Evolutionary conservation across 148 eudicot species (phyloP), one percentile per base, ranked within the genome.

Genomic region (Salicornia ramosissima): DNA sequence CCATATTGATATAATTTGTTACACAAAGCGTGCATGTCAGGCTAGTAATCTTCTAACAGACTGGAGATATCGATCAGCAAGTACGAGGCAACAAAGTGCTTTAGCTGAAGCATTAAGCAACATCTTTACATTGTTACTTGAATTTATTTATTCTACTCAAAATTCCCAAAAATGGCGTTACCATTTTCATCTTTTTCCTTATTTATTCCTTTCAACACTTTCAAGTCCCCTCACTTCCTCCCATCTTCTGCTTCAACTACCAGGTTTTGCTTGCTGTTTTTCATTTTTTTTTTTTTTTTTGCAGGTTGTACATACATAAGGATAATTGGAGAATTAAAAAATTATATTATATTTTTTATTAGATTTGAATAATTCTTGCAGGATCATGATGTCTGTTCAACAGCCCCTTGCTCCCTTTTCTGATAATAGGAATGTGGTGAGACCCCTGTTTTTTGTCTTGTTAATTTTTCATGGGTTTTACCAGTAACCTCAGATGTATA

Each of bases 391-490:
- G 21, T 71, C 60, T 53, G 56, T 53, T 28, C 34, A 75, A 62
- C 69, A 63, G 1, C 47, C 69, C 30, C 31, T 67, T 60, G 11
- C 72, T 9, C 70, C 73, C 6, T 59, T 75, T 21, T 61, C 61
- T 62, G 65, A 47, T 68, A 61, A 75, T 67, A 60, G 11, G 15
- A 60, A 55, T 16, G 67, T 79, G 24, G 82, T 79, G 12, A 49
- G 64, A 58, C 57, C 28, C 22, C 24, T 59, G 33, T 51, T 25
- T 56, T 12, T 24, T 56, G 19, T 13, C 4, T 15, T 57, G 6
- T 36, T 67, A n/a, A n/a, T 65, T 54, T 5, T 26, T 43, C 0
- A 8, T 31, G 40, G 40, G 10, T 24, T 11, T 55, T 55, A 24
- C 33, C 24, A 51, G 5, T 51, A 18, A 36, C 8, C 9, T 18